Conservation (phyloP, 192 early-diverging fungal species). For the Backusella tuberculispora region DNA sequence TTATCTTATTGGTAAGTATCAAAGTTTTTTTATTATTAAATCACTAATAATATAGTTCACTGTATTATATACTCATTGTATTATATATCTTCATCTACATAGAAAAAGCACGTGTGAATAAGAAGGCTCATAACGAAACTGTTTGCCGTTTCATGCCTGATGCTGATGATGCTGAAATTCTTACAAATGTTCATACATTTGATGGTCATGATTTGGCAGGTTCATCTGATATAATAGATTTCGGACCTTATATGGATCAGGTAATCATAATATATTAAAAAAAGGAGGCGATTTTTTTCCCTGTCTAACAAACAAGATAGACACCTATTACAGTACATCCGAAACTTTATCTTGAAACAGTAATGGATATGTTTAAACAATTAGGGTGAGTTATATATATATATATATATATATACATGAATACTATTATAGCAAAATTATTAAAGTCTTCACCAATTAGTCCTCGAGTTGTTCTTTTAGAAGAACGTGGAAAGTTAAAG, state of each 20-base stretch:
- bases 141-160: constrained; percentile 51
- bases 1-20: constrained; percentile 53
- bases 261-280: constrained; percentile 25
- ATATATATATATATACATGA: neutral
- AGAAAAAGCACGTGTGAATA: constrained; percentile 52
- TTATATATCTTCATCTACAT: neutral
- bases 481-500: constrained; percentile 60
- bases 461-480: constrained; percentile 72
- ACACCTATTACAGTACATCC: constrained; percentile 78
- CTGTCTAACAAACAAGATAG: constrained; percentile 33
- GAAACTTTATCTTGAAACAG: constrained; percentile 69
- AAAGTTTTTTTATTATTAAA: neutral
- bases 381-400: constrained; percentile 52
- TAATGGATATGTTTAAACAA: constrained; percentile 84
- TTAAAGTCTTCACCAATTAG: constrained; percentile 27
- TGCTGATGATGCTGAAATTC: constrained; percentile 32
- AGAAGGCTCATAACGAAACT: constrained; percentile 50
- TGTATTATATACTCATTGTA: no score
- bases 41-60: no score
- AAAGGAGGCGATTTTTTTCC: neutral
- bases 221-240: constrained; percentile 50
- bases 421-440: neutral
- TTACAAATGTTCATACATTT: constrained; percentile 22
- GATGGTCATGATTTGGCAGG: constrained; percentile 29
- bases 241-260: constrained; percentile 60